Percentiles rank a stretch among this genome's conserved stretches.
Conservation (phyloP, 352 stramenopile genomes). For the Pythium apleroticum region DNA sequence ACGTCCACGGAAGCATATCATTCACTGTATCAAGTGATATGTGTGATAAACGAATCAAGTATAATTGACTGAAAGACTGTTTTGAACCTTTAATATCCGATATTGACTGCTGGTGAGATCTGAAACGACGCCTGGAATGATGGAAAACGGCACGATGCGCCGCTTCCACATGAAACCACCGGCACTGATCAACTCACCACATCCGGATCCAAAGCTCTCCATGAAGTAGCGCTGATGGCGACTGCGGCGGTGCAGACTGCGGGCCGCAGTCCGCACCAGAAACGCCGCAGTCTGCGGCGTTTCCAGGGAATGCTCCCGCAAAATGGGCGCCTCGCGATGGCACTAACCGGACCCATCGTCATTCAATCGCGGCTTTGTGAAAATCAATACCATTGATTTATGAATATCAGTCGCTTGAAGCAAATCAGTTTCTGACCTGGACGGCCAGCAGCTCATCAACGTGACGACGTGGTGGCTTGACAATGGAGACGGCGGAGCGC, state of each 20-base stretch:
- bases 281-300: no score
- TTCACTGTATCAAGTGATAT: neutral
- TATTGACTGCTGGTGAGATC: neutral
- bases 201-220: neutral
- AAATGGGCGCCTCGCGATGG: neutral
- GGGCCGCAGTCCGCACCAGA: no score
- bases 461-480: neutral
- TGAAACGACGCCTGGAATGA: neutral
- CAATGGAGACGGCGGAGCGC: neutral
- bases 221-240: neutral
- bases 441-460: constrained; percentile 3
- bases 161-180: neutral
- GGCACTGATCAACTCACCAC: no score
- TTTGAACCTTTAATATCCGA: neutral
- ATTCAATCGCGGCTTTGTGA: neutral
- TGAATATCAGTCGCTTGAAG: constrained; percentile 1
- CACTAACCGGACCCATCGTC: constrained; percentile 2
- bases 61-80: no score
- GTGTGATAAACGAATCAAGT: neutral
- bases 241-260: neutral
- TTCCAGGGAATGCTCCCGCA: neutral
- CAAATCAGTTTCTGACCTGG: neutral
- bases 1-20: neutral
- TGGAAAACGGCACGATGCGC: neutral
- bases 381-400: neutral